Evolutionary conservation across 1,139 yeast species (phyloP), one percentile per base, ranked within the genome.

Genomic region (Pneumocystis sp.): DNA sequence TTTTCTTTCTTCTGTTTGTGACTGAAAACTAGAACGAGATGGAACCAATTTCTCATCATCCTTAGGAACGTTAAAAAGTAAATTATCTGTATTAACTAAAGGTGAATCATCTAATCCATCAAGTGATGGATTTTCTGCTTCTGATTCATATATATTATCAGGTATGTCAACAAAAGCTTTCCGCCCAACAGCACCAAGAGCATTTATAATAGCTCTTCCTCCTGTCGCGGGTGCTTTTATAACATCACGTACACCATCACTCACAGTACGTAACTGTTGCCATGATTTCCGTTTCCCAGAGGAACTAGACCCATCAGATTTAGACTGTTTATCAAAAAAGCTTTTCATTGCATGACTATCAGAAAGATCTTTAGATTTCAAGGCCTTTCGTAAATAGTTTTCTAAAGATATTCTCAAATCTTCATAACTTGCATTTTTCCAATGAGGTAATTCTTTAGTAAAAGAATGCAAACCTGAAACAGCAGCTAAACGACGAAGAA

Each of bases 321-420:
- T 50, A 50, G 57, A 50, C 17, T 50, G 57, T 50, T 50, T 50
- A 50, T 50, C 57, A 21, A 50, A 29, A 50, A 50, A 50, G 15
- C 57, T 50, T 25, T 50, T 50, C 57, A 50, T 50, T 50, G 57
- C 57, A 50, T 50, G 57, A 50, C 57, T 25, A 50, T 50, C 57
- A 50, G 57, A 21, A 50, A 50, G 57, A 50, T 50, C 57, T 21
- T 12, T 50, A 50, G 57, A 50, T 25, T 50, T 50, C 17, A 50
- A 50, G 3, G 57, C 57, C 21, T 50, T 50, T 50, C 21, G 31
- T 12, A 50, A 29, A 50, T 50, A 50, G 12, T 25, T 25, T 50
- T 50, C 57, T 15, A 50, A 25, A 25, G 57, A 50, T n/a, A 50
- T 21, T 50, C 57, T 50, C 21, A 50, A 50, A 50, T 50, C 57